Base-by-base conservation (phyloP, 345 rosid genomes). In the Aquilaria yunnanensis region DNA sequence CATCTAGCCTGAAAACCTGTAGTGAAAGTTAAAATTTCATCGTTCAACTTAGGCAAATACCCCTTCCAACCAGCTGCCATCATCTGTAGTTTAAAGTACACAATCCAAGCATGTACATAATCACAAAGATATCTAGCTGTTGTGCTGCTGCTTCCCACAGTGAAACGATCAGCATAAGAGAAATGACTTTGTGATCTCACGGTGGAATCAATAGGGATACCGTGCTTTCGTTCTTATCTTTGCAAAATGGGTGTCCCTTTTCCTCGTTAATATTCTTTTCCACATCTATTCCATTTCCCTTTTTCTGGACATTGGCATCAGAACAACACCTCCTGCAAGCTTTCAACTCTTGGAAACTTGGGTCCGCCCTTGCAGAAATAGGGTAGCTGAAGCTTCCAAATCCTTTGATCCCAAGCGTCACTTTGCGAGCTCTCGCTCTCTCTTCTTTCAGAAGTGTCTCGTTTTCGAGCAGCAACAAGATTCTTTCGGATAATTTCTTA, bases 351-450 rank as follows among this genome's bases (percentile, higher is more conserved):
- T 60, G 41, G 49, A 70, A 65, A 52, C 67, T 64, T 47, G 5
- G 43, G 43, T 9, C 74, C 43, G 72, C 65, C 12, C 12, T 48
- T 14, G 70, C 32, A n/a, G 60, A 60, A 1, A 75, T 73, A 56
- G 65, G 60, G 29, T 72, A 76, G 33, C 37, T 59, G 71, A 83
- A 85, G 88, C 76, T 86, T 23, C 90, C 90, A 9, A 78, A 85
- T 31, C 96, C 96, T 80, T 74, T 74, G 71, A 87, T 84, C 53
- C 76, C 93, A 67, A 71, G 54, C 14, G 76, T 80, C 69, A 67
- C 49, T 60, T 74, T 71, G 8, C 90, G 86, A 54, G 77, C 77
- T 74, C 77, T 76, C 54, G 67, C 65, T 65, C 92, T 78, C 31
- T 85, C 89, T 32, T 78, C 79, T 62, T 70, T 77, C 10, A 74